Conservation (phyloP, 164 flowering plant genomes). For the Taxillus chinensis region DNA sequence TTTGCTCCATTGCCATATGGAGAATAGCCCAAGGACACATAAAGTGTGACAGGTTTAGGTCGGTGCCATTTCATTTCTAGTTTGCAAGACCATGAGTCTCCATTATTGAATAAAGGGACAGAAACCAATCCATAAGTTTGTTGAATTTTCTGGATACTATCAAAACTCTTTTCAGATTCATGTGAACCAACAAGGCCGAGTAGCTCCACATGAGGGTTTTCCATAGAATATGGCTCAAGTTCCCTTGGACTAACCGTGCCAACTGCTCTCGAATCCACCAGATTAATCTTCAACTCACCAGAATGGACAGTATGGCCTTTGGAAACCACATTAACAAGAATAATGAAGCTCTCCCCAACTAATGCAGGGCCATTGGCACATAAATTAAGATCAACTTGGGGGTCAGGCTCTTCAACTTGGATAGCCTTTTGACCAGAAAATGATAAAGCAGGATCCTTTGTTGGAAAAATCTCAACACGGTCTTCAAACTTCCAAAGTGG, state of each 20-base stretch:
- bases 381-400: constrained; percentile 67
- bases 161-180: constrained; percentile 28
- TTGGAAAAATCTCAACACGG: constrained; percentile 61
- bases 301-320: constrained; percentile 61
- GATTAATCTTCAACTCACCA: constrained; percentile 93
- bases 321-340: constrained; percentile 67
- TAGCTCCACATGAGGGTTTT: constrained; percentile 82
- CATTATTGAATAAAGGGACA: constrained; percentile 56
- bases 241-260: constrained; percentile 89
- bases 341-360: constrained; percentile 73
- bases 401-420: constrained; percentile 87
- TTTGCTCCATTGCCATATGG: constrained; percentile 36
- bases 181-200: constrained; percentile 47
- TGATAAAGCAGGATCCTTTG: constrained; percentile 74
- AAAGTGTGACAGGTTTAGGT: constrained; percentile 83
- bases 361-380: constrained; percentile 74
- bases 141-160: constrained; percentile 56
- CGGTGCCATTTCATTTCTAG: constrained; percentile 88
- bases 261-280: constrained; percentile 85
- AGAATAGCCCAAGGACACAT: constrained; percentile 74
- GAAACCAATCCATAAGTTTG: constrained; percentile 86
- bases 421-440: constrained; percentile 77
- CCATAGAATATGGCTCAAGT: constrained; percentile 48
- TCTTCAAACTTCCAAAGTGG: constrained; percentile 97
- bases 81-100: constrained; percentile 80